Percentiles rank a stretch among this genome's conserved stretches.
These are phyloP conservation scores for Backusella liffmaniae DNA, from an alignment of 192 early-diverging fungal species.

Conservation along the genomic window DNA sequence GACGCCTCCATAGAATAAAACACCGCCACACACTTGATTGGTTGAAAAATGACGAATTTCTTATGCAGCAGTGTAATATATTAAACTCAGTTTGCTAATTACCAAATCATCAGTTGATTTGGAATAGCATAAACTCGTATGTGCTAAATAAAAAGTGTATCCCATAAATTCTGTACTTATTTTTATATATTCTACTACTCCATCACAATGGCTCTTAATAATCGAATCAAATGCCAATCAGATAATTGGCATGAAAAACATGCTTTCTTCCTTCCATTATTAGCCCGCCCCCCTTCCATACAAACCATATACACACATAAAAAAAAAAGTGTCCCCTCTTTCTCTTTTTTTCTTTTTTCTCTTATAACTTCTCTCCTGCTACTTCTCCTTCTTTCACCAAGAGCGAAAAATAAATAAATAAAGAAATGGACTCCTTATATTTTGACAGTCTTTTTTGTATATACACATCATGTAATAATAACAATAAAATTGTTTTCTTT, in stretches of 20 bases:
- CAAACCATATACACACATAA: background rate
- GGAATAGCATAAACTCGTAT: background rate
- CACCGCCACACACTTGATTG: background rate
- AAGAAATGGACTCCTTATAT: background rate
- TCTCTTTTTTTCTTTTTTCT: background rate
- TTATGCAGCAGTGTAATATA: background rate
- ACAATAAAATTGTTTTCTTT: background rate
- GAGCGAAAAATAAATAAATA: background rate
- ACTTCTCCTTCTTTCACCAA: constrained; percentile 4
- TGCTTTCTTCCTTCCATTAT: background rate
- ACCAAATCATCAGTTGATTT: background rate
- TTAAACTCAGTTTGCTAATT: constrained; percentile 8
- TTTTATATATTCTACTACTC: background rate
- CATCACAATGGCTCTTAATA: background rate
- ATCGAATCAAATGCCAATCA: background rate
- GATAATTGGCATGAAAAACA: background rate
- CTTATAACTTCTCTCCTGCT: background rate
- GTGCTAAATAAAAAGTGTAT: background rate
- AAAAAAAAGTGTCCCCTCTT: background rate
- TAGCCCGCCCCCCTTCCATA: background rate
- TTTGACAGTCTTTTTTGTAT: constrained; percentile 8
- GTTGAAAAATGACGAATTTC: background rate
- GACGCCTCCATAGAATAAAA: background rate
- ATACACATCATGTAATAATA: background rate
- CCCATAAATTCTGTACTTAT: background rate